A percentile compares a stretch with the other conserved stretches of the same genome.
Conservation (phyloP, 139 green algal species). For the Chlamydomonas urium region DNA sequence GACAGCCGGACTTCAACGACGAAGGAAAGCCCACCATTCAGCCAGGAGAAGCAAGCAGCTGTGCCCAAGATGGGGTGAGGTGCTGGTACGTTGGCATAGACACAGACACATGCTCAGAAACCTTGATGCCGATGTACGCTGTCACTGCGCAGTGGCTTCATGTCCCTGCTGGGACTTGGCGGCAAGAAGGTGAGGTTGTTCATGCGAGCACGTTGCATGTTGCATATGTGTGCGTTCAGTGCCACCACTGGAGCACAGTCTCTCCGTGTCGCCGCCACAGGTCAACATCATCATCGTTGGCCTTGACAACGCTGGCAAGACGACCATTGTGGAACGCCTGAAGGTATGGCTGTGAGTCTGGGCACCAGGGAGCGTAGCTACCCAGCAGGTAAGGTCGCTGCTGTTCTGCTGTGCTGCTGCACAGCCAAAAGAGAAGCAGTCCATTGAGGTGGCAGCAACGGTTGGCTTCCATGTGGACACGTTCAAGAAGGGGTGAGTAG, state of each 20-base stretch:
- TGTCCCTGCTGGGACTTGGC: neutral
- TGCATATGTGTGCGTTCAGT: neutral
- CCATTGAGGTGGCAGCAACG: slow-evolving; percentile 5
- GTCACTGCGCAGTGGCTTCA: no score
- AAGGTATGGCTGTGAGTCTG: slow-evolving; percentile 43
- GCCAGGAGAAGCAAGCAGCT: no score
- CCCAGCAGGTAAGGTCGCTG: neutral
- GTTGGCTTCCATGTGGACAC: slow-evolving; percentile 14
- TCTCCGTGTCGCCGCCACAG: no score
- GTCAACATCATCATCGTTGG: slow-evolving; percentile 76
- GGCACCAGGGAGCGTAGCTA: neutral
- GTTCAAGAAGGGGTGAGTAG: slow-evolving; percentile 22
- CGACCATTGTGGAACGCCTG: slow-evolving; percentile 68
- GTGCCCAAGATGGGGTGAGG: no score
- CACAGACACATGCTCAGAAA: no score
- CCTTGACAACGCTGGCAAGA: slow-evolving; percentile 81
- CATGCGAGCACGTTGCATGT: neutral
- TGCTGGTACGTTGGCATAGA: no score
- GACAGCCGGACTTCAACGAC: no score
- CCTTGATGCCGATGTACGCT: no score
- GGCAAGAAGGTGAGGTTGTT: slow-evolving; percentile 1
- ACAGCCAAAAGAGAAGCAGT: slow-evolving; percentile 27
- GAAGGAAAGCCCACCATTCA: no score
- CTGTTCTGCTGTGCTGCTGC: no score
- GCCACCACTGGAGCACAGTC: neutral